Conservation (phyloP, 345 rosid genomes). For the Ailanthus altissimus region DNA sequence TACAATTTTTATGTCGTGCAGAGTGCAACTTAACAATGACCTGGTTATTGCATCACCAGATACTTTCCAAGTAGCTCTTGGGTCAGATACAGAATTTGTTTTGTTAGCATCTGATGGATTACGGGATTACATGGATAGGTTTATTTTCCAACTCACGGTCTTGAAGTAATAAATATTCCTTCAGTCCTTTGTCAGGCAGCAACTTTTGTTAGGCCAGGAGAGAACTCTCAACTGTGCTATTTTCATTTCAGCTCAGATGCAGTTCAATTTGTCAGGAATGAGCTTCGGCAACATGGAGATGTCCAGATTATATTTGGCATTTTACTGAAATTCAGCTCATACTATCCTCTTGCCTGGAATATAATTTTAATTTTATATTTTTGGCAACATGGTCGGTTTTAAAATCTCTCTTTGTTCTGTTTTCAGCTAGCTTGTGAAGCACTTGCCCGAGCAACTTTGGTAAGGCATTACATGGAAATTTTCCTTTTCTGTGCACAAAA, state of each 20-base stretch:
- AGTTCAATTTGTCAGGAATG: constrained; percentile 69
- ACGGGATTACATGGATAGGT: constrained; percentile 97
- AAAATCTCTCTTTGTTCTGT: constrained; percentile 24
- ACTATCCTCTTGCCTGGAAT: not conserved
- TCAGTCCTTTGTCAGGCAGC: not conserved
- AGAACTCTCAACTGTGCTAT: constrained; percentile 14
- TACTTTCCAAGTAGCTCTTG: constrained; percentile 60
- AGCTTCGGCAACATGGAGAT: constrained; percentile 83
- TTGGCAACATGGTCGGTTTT: constrained; percentile 1
- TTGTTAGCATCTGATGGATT: constrained; percentile 89
- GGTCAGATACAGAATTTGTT: constrained; percentile 77
- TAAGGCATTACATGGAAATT: constrained; percentile 31
- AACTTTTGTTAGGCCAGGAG: not conserved
- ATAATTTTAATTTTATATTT: not conserved
- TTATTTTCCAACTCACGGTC: not conserved
- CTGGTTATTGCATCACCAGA: constrained; percentile 83
- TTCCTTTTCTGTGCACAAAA: not conserved
- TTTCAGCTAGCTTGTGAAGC: constrained; percentile 86
- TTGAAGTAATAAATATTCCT: not conserved
- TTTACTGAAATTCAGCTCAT: not conserved
- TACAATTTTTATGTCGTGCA: constrained; percentile 31
- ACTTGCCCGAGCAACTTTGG: constrained; percentile 79
- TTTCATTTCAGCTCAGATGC: constrained; percentile 68
- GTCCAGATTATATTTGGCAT: constrained; percentile 60
- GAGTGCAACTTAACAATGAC: constrained; percentile 69